Evolutionary conservation across 2,329 filamentous ascomycete species (phyloP).

Genomic region (Pseudofabraea citricarpa): DNA sequence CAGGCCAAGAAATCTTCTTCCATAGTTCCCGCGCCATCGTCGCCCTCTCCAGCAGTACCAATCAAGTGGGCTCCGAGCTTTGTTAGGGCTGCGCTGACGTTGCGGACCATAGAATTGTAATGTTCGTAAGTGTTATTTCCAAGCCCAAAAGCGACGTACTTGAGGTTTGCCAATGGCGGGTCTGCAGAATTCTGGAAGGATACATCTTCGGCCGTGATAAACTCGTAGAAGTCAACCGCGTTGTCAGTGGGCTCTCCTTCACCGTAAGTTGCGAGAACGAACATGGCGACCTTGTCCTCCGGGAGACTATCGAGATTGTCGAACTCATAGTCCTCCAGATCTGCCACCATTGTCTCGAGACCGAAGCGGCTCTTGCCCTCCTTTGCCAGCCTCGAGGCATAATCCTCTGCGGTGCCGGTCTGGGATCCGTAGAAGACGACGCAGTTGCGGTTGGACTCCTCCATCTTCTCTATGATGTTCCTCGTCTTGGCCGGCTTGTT

Average conservation of each 20-base stretch:
- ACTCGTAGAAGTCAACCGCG: constrained; percentile 98
- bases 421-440: constrained; percentile 98
- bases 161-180: constrained; percentile 73
- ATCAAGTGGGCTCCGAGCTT: constrained; percentile 82
- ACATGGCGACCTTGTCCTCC: constrained; percentile 87
- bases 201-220: constrained; percentile 77
- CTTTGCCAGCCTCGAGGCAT: constrained; percentile 92
- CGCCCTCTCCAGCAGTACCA: constrained; percentile 86
- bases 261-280: constrained; percentile 94
- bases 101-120: constrained; percentile 98
- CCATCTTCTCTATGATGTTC: constrained; percentile 93
- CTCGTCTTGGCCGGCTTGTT: constrained; percentile 79
- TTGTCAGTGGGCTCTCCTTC: constrained; percentile 99
- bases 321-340: constrained; percentile 96
- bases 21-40: constrained; percentile 98
- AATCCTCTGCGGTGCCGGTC: constrained; percentile 97
- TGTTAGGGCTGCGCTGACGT: constrained; percentile 74
- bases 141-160: constrained; percentile 91
- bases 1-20: constrained; percentile 98
- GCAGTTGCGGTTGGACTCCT: constrained; percentile 93
- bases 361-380: constrained; percentile 96
- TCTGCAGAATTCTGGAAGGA: constrained; percentile 73
- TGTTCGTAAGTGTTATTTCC: constrained; percentile 99
- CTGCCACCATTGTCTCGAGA: constrained; percentile 95
- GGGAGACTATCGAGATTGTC: constrained; percentile 89